Conservation (phyloP, 139 green algal genomes). For the Coccomyxa sp. region DNA sequence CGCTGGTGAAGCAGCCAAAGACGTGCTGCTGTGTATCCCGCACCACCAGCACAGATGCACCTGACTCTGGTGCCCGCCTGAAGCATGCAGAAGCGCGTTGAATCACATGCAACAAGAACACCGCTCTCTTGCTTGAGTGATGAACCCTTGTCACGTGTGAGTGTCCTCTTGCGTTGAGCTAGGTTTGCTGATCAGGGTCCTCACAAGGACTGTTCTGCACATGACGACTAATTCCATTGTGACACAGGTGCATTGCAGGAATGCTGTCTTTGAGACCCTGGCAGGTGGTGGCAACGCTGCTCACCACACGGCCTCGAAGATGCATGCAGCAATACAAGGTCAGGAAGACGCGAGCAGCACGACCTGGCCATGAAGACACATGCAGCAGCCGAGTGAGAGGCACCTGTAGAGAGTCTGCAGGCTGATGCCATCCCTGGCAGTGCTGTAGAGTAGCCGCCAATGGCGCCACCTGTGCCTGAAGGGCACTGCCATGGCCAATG, state of each 20-base stretch:
- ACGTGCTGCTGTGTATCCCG: constrained; percentile 45
- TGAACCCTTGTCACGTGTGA: too few species aligned
- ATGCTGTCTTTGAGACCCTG: not conserved
- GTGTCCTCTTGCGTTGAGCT: too few species aligned
- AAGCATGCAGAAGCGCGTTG: not conserved
- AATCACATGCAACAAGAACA: too few species aligned
- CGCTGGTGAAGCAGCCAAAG: constrained; percentile 66
- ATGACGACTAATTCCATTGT: not conserved
- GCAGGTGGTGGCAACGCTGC: too few species aligned
- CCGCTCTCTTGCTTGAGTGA: too few species aligned
- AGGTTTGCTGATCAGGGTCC: not conserved
- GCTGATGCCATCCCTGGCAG: constrained; percentile 54
- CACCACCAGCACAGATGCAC: constrained; percentile 45
- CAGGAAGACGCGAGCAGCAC: too few species aligned
- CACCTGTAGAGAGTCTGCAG: constrained; percentile 67
- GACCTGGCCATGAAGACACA: too few species aligned
- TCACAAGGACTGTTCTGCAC: not conserved
- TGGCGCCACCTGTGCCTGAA: constrained; percentile 18
- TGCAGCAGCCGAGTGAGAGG: too few species aligned
- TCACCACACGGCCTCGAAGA: too few species aligned
- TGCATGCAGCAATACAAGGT: not conserved
- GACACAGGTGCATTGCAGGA: not conserved
- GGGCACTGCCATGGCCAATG: constrained; percentile 16
- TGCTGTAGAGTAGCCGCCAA: constrained; percentile 55
- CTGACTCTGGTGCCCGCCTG: not conserved